Evolutionary conservation across 2,329 filamentous ascomycete species (phyloP).

Genomic region (Fusarium piperis): DNA sequence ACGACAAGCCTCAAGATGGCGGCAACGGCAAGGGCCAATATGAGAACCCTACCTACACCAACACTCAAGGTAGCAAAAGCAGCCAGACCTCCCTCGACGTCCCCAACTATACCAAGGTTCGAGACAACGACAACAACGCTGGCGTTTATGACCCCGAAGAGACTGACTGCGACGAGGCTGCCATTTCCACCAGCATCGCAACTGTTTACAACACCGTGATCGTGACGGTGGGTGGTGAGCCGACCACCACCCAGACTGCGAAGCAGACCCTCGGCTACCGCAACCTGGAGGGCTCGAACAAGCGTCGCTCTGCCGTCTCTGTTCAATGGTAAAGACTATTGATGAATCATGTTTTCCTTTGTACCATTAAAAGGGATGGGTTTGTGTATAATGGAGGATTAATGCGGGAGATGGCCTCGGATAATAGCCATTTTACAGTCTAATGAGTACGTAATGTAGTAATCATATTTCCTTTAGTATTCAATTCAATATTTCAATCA

Average conservation of each 20-base stretch:
- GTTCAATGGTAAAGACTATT: conserved; percentile 20
- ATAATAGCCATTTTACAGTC: conserved; percentile 4
- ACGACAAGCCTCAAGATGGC: conserved; percentile 1
- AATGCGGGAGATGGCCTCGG: neutral
- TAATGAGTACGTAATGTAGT: conserved; percentile 22
- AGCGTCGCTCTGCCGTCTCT: conserved; percentile 24
- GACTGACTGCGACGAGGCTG: conserved; percentile 36
- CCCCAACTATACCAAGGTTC: conserved; percentile 32
- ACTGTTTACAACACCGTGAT: conserved; percentile 52
- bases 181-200: conserved; percentile 44
- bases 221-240: conserved; percentile 40
- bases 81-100: conserved; percentile 5
- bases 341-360: neutral
- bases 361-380: conserved; percentile 2
- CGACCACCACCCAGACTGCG: conserved; percentile 5
- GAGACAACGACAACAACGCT: conserved; percentile 16
- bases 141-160: conserved; percentile 16
- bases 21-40: conserved; percentile 10
- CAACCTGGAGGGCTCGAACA: conserved; percentile 2
- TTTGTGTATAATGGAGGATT: neutral
- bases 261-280: conserved; percentile 1
- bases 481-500: neutral
- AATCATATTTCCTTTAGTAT: conserved; percentile 13
- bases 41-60: conserved; percentile 16
- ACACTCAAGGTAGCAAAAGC: conserved; percentile 8